Base-by-base conservation (phyloP, 441 rosid genomes). In the Manihot esculenta region DNA sequence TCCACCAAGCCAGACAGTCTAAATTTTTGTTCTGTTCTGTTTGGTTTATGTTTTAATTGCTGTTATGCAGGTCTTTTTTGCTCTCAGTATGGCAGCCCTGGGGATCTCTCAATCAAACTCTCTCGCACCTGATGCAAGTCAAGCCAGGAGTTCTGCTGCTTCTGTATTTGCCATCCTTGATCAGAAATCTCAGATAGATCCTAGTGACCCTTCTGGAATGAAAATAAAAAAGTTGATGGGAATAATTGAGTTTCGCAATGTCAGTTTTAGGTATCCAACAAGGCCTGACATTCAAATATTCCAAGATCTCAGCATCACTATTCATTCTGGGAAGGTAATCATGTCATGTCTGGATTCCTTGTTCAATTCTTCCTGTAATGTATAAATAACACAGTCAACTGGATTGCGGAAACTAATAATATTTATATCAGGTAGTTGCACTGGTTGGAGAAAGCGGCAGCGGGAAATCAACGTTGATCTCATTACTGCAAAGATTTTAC, bases 381-480 rank as follows among this genome's bases (percentile, higher is more conserved):
- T 33, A 33, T 33, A 33, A 33, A 33, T n/a, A 33, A 33, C 7
- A 48, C 20, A 17, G 23, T 9, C n/a, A 50, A 20, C 23, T n/a
- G 4, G 15, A 5, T 47, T 23, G 26, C 23, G 26, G 61, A 56
- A 30, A 44, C 15, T 33, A 6, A 50, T 13, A 18, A 45, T 57
- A 9, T 45, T 26, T 7, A 18, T 64, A 66, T 53, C 86, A 90
- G 96, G 82, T 85, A 21, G 84, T 87, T 62, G 94, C 94, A 72
- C 65, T 88, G 73, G 94, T 92, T 26, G 97, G 94, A 73, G 96
- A 88, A 71, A 92, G 96, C 50, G 94, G 96, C 26, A 74, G 89
- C 11, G 90, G 92, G 2, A 90, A 88, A 75, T 90, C 94, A 18
- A 92, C 89, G 0, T 83, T 89, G 33, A 81, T 83, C 35, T 78